Conservation (phyloP, 257 asterid genomes). For the Rubia yunnanensis region DNA sequence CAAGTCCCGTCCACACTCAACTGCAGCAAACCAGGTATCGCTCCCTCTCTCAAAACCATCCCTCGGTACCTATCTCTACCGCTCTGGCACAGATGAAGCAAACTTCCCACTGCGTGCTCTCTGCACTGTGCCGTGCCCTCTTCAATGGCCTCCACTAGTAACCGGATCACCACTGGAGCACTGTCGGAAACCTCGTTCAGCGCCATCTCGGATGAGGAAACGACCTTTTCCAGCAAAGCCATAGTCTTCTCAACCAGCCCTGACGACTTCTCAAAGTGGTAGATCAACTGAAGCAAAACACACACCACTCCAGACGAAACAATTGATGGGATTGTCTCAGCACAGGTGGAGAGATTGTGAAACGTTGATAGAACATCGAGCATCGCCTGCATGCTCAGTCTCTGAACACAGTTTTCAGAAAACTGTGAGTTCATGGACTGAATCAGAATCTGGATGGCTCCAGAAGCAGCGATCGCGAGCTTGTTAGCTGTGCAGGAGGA, state of each 20-base stretch:
- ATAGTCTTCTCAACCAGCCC: slow-evolving; percentile 52
- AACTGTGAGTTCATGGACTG: slow-evolving; percentile 32
- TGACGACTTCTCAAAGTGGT: slow-evolving; percentile 34
- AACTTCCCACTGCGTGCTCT: slow-evolving; percentile 57
- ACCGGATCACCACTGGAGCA: slow-evolving; percentile 28
- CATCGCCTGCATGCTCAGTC: slow-evolving; percentile 38
- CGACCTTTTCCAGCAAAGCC: slow-evolving; percentile 47
- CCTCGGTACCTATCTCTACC: slow-evolving; percentile 58
- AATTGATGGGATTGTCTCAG: slow-evolving; percentile 33
- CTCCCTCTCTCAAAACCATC: slow-evolving; percentile 68
- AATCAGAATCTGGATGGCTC: slow-evolving; percentile 42
- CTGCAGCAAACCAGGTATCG: slow-evolving; percentile 67
- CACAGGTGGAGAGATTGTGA: slow-evolving; percentile 55
- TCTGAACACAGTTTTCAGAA: slow-evolving; percentile 7
- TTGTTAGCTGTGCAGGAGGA: slow-evolving; percentile 62
- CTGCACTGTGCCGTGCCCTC: slow-evolving; percentile 53
- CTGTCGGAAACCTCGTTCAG: slow-evolving; percentile 47
- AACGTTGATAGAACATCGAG: slow-evolving; percentile 54
- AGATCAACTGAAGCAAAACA: slow-evolving; percentile 29
- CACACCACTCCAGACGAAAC: slow-evolving; percentile 36
- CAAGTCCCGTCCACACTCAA: slow-evolving; percentile 64
- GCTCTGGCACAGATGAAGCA: slow-evolving; percentile 45
- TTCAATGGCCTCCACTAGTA: slow-evolving; percentile 68
- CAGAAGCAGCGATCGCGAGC: slow-evolving; percentile 51
- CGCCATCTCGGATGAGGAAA: slow-evolving; percentile 43